These are phyloP conservation scores for Quillaja saponaria DNA, from an alignment of 306 rosid species.

Conservation along the genomic window DNA sequence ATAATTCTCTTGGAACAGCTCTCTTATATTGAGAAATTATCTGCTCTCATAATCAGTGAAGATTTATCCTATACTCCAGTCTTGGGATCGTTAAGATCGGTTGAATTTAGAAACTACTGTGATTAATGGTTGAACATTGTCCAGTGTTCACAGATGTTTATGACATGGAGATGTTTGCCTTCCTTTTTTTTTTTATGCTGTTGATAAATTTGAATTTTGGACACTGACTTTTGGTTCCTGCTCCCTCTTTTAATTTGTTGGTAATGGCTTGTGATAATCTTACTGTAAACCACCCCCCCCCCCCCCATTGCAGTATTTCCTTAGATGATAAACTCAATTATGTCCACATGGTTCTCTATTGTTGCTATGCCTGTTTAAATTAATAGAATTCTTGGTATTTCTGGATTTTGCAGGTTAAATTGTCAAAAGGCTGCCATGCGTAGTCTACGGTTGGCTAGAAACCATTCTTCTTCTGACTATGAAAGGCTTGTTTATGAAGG, in stretches of 20 bases:
- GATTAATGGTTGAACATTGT: neutral
- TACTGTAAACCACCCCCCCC: too few species aligned
- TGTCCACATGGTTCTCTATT: conserved; percentile 5
- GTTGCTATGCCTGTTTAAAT: neutral
- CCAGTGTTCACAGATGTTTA: neutral
- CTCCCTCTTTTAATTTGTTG: too few species aligned
- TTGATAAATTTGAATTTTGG: neutral
- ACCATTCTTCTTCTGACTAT: conserved; percentile 66
- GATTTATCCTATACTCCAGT: neutral
- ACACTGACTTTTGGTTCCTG: conserved; percentile 3
- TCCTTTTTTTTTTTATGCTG: neutral
- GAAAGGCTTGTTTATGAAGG: conserved; percentile 93
- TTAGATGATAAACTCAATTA: too few species aligned
- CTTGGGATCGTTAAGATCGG: neutral
- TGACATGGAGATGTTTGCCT: neutral
- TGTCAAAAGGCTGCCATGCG: conserved; percentile 91
- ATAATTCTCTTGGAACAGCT: neutral
- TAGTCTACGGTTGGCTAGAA: conserved; percentile 78
- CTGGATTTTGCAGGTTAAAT: conserved; percentile 59
- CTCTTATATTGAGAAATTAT: conserved; percentile 7
- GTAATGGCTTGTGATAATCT: too few species aligned
- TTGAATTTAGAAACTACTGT: neutral
- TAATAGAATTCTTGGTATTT: conserved; percentile 19
- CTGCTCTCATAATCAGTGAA: neutral
- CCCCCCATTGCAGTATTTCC: too few species aligned